phyloP scores from a whole-genome alignment of 192 early-diverging fungal species.

The Coemansia umbellata region DNA sequence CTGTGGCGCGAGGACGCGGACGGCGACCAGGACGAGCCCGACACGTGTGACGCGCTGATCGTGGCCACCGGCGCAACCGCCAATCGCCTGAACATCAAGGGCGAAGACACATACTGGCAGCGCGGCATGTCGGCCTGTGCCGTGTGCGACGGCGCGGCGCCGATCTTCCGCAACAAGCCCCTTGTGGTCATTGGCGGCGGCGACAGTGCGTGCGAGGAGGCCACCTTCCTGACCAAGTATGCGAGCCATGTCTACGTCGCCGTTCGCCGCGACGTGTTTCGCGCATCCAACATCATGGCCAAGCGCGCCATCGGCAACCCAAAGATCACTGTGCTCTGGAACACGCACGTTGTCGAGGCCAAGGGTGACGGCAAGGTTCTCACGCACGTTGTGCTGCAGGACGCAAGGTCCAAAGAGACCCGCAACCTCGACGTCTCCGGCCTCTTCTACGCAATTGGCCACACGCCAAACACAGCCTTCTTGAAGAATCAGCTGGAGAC shows the following conservation, averaged over 20 bases:
- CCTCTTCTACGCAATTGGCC: constrained; percentile 98
- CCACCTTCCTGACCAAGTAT: constrained; percentile 95
- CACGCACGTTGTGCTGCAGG: constrained; percentile 64
- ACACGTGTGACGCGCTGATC: constrained; percentile 78
- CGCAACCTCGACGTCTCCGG: constrained; percentile 76
- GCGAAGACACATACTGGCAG: constrained; percentile 95
- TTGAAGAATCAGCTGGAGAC: constrained; percentile 73
- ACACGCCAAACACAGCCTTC: constrained; percentile 79
- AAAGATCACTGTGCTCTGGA: constrained; percentile 92
- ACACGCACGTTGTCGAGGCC: constrained; percentile 77
- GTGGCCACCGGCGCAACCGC: constrained; percentile 99
- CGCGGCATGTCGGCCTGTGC: constrained; percentile 99
- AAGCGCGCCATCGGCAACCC: constrained; percentile 77
- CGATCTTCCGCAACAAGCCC: constrained; percentile 95
- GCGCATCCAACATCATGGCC: constrained; percentile 98
- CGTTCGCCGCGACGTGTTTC: constrained; percentile 91
- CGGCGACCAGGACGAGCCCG: constrained; percentile 58
- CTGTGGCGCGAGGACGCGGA: constrained; percentile 83
- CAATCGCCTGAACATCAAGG: constrained; percentile 81
- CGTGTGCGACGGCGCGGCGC: constrained; percentile 97
- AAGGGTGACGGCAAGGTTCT: constrained; percentile 85
- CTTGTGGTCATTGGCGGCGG: constrained; percentile 95
- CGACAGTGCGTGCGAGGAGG: constrained; percentile 95
- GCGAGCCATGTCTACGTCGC: constrained; percentile 92
- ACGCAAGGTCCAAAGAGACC: constrained; percentile 69